Evolutionary conservation across 345 rosid genomes (phyloP).

Genomic region (Salix suchowensis): DNA sequence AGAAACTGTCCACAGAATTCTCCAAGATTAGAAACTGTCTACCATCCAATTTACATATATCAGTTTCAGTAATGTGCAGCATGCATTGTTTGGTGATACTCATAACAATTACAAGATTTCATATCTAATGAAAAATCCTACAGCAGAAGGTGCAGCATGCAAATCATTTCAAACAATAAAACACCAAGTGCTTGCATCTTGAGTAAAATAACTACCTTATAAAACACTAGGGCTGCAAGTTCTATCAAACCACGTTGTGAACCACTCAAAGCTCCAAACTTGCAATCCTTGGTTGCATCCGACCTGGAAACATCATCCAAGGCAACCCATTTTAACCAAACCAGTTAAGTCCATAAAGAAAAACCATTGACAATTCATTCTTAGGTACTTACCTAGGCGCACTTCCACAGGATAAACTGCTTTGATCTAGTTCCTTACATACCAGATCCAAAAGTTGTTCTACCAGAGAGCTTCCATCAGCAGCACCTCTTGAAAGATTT

Average conservation of each 20-base stretch:
- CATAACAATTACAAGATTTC: not conserved
- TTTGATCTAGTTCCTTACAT: slow-evolving; percentile 80
- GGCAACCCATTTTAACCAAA: slow-evolving; percentile 17
- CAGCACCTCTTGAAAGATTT: slow-evolving; percentile 54
- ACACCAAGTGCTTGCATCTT: not conserved
- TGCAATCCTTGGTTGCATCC: slow-evolving; percentile 73
- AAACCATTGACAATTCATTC: not conserved
- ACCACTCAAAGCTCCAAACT: slow-evolving; percentile 55
- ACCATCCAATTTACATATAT: slow-evolving; percentile 6
- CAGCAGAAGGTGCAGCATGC: not conserved
- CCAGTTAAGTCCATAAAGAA: slow-evolving; percentile 3
- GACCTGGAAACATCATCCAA: slow-evolving; percentile 39
- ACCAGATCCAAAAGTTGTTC: slow-evolving; percentile 76
- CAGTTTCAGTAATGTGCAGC: not conserved
- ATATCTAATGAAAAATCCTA: not conserved
- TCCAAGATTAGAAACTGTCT: not conserved
- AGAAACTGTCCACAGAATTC: not conserved
- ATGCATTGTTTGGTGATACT: not conserved
- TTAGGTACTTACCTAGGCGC: slow-evolving; percentile 45
- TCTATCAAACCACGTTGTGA: slow-evolving; percentile 63
- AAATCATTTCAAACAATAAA: slow-evolving; percentile 7
- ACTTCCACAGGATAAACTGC: slow-evolving; percentile 41
- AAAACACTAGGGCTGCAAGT: slow-evolving; percentile 70
- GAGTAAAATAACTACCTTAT: slow-evolving; percentile 46
- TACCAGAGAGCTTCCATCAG: slow-evolving; percentile 52